phyloP scores from a whole-genome alignment of 2,329 filamentous ascomycete genomes.

The Elsinoe fawcettii region DNA sequence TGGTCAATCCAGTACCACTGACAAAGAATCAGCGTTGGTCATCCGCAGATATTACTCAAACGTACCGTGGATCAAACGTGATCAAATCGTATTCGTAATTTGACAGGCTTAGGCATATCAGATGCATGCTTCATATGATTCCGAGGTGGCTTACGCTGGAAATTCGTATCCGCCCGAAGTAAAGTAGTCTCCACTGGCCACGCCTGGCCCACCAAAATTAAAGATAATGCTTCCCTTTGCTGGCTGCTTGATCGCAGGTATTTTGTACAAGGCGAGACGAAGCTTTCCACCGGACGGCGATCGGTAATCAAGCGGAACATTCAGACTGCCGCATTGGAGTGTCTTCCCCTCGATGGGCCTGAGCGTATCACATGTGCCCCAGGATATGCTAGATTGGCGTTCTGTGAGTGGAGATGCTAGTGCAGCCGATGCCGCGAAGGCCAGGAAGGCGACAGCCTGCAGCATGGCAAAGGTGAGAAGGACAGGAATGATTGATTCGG shows the following conservation, averaged over 20 bases:
- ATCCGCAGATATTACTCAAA: neutral
- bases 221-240: neutral
- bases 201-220: conserved; percentile 1
- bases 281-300: conserved; percentile 18
- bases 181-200: neutral
- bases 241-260: neutral
- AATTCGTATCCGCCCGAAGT: neutral
- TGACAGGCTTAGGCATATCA: neutral
- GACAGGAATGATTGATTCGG: neutral
- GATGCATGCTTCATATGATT: neutral
- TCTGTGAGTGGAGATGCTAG: neutral
- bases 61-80: neutral
- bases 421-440: neutral
- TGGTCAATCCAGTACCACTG: conserved; percentile 1
- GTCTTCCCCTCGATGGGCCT: neutral
- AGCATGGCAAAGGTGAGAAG: neutral
- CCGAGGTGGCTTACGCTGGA: neutral
- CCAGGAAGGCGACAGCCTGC: neutral
- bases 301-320: neutral
- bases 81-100: neutral
- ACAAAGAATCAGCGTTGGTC: neutral
- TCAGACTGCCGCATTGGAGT: neutral
- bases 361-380: neutral
- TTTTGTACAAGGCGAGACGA: neutral
- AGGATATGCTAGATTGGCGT: neutral